Conservation (phyloP, 768 basidiomycete species). For the Mycena albidolilacea region DNA sequence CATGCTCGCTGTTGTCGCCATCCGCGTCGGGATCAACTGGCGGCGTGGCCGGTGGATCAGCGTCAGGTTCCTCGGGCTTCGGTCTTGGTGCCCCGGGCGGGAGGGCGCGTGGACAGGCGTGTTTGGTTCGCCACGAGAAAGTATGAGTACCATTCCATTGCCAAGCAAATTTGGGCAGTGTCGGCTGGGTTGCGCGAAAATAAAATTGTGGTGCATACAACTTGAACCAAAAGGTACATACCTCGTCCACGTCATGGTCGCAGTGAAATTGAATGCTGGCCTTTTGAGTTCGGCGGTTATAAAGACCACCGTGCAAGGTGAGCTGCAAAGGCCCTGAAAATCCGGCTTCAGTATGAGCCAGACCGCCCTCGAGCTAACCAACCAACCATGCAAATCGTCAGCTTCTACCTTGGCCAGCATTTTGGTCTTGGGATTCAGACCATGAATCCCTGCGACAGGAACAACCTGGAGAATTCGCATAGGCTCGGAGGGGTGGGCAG, state of each 20-base stretch:
- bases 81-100: slow-evolving; percentile 30
- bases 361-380: background rate
- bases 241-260: slow-evolving; percentile 43
- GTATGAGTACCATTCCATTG: slow-evolving; percentile 32
- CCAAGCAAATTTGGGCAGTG: slow-evolving; percentile 23
- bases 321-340: slow-evolving; percentile 47
- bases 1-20: slow-evolving; percentile 5
- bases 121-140: slow-evolving; percentile 31
- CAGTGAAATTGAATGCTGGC: slow-evolving; percentile 51
- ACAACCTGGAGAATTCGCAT: slow-evolving; percentile 52
- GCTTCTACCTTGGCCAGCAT: slow-evolving; percentile 31
- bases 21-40: slow-evolving; percentile 32
- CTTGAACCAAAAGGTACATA: background rate
- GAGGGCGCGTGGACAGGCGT: slow-evolving; percentile 29
- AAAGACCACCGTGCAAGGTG: slow-evolving; percentile 50
- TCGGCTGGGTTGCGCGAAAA: background rate
- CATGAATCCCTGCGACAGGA: slow-evolving; percentile 44
- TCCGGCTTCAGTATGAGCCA: background rate
- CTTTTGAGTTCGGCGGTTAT: slow-evolving; percentile 47
- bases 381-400: slow-evolving; percentile 38
- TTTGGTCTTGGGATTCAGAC: slow-evolving; percentile 43
- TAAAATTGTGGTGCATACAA: background rate
- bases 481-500: slow-evolving; percentile 52
- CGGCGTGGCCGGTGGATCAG: slow-evolving; percentile 27
- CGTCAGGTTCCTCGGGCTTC: slow-evolving; percentile 20